These are phyloP conservation scores for Aspergillus wentii DNA, from an alignment of 495 filamentous ascomycete genomes.

Conservation along the genomic window DNA sequence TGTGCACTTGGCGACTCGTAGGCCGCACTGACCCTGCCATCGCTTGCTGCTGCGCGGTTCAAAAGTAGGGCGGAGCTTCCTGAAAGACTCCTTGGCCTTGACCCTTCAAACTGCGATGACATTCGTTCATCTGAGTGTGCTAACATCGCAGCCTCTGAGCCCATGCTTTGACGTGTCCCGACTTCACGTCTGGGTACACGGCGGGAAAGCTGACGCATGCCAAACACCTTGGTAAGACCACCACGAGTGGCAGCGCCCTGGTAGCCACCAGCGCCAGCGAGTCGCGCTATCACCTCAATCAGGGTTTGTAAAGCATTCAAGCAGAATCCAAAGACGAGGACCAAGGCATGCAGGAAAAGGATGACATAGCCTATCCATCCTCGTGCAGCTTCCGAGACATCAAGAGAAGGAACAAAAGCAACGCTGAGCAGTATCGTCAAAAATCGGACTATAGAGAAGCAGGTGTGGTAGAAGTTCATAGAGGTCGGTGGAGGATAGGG, in stretches of 20 bases:
- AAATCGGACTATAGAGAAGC: constrained; percentile 75
- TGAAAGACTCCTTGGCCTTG: constrained; percentile 73
- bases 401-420: constrained; percentile 78
- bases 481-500: constrained; percentile 88
- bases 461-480: constrained; percentile 94
- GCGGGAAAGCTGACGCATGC: constrained; percentile 84
- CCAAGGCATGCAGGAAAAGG: constrained; percentile 76
- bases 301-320: constrained; percentile 86
- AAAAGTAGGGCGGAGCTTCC: constrained; percentile 76
- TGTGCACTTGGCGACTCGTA: constrained; percentile 44
- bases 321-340: constrained; percentile 90
- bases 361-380: constrained; percentile 96
- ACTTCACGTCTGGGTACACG: constrained; percentile 59
- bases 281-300: constrained; percentile 76
- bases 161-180: constrained; percentile 66
- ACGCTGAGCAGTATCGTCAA: constrained; percentile 77
- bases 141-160: constrained; percentile 77
- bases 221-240: constrained; percentile 85
- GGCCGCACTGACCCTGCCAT: constrained; percentile 39
- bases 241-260: constrained; percentile 72
- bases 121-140: constrained; percentile 58
- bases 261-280: constrained; percentile 74
- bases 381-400: constrained; percentile 68
- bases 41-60: constrained; percentile 46
- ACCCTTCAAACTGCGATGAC: constrained; percentile 60